A percentile compares a stretch with the other conserved stretches of the same genome.
Conservation (phyloP, 208 protist genomes). For the Trypanosoma mega region DNA sequence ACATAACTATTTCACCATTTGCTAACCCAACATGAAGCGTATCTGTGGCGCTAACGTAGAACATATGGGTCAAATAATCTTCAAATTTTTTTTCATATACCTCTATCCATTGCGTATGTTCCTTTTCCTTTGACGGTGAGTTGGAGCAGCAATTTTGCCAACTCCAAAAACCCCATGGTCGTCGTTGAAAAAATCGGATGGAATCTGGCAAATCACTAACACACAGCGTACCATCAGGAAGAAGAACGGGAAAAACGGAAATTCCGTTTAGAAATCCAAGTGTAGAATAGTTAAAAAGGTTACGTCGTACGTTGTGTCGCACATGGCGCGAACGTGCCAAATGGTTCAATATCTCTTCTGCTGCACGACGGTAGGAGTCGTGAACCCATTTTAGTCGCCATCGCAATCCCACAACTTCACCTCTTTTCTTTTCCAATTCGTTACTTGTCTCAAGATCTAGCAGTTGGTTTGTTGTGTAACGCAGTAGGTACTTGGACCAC, state of each 20-base stretch:
- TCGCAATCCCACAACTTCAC: constrained; percentile 3
- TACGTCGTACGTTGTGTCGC: constrained; percentile 23
- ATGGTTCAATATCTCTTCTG: constrained; percentile 16
- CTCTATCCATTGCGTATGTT: too few species aligned
- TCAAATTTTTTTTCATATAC: too few species aligned
- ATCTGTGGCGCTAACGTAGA: constrained; percentile 10
- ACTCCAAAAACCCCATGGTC: background rate
- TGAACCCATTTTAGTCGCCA: constrained; percentile 2
- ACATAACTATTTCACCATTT: background rate
- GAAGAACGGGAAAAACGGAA: constrained; percentile 8
- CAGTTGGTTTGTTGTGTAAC: constrained; percentile 4
- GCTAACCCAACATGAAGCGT: background rate
- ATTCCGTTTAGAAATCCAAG: background rate
- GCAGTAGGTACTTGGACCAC: constrained; percentile 11
- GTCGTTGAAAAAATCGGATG: constrained; percentile 5
- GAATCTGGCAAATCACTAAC: constrained; percentile 14
- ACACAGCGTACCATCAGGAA: constrained; percentile 27
- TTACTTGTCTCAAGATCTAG: background rate
- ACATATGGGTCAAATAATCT: constrained; percentile 12
- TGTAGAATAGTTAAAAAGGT: constrained; percentile 24
- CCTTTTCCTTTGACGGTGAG: too few species aligned
- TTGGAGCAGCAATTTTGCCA: too few species aligned
- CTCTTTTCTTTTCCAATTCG: background rate
- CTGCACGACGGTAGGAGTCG: background rate
- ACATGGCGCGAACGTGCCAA: constrained; percentile 13